phyloP scores from a whole-genome alignment of 2,329 filamentous ascomycete genomes.

The Cordyceps farinosa region DNA sequence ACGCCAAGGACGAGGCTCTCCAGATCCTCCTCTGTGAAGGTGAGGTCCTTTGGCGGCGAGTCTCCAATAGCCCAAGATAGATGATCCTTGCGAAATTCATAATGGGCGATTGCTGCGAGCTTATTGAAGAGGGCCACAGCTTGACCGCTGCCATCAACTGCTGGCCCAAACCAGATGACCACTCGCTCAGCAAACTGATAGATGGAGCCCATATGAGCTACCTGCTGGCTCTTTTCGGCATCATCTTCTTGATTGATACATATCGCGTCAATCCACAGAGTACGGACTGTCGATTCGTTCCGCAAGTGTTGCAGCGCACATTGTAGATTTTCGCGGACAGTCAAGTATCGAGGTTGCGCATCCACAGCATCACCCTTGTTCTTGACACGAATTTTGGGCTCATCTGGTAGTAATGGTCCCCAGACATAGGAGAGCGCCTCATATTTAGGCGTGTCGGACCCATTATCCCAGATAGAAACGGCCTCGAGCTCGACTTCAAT shows the following conservation, averaged over 20 bases:
- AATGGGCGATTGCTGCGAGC: background rate
- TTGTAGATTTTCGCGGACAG: background rate
- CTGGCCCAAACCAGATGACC: slow-evolving; percentile 25
- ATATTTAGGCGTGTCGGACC: slow-evolving; percentile 9
- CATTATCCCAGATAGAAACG: background rate
- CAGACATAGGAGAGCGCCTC: slow-evolving; percentile 25
- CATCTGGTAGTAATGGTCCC: slow-evolving; percentile 19
- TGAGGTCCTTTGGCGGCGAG: background rate
- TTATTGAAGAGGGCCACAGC: slow-evolving; percentile 14
- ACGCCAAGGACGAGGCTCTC: background rate
- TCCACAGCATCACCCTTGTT: background rate
- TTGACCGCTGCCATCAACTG: slow-evolving; percentile 9
- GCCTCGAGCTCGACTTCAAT: background rate
- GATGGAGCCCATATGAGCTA: slow-evolving; percentile 24
- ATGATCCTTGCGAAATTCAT: slow-evolving; percentile 16
- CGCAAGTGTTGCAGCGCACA: slow-evolving; percentile 21
- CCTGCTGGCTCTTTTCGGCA: slow-evolving; percentile 24
- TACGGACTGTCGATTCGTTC: slow-evolving; percentile 1
- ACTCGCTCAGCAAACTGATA: slow-evolving; percentile 25
- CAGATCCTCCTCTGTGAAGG: slow-evolving; percentile 10
- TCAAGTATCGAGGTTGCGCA: background rate
- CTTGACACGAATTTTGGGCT: slow-evolving; percentile 21
- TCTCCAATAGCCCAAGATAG: slow-evolving; percentile 39
- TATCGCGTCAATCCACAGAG: slow-evolving; percentile 27
- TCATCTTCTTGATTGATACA: slow-evolving; percentile 25